A percentile compares a stretch with the other conserved stretches of the same genome.
Conservation (phyloP, 208 protist species). For the Crithidia bombi region DNA sequence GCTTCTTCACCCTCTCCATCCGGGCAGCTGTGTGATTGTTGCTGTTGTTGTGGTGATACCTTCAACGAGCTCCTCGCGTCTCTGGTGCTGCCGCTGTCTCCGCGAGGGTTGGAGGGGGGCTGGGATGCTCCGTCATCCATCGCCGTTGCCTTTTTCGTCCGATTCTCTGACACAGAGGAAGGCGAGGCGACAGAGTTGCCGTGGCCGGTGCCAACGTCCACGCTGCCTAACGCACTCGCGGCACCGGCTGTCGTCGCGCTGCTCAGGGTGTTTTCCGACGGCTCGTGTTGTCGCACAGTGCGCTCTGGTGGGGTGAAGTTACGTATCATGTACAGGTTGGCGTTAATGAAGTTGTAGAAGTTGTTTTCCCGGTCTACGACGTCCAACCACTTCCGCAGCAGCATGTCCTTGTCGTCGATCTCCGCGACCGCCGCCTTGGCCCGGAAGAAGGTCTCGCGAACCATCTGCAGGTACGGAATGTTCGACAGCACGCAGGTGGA, state of each 20-base stretch:
- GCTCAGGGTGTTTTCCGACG: neutral
- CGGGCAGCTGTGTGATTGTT: too few species aligned
- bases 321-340: slow-evolving; percentile 39
- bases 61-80: too few species aligned
- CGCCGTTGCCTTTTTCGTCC: too few species aligned
- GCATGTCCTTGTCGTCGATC: slow-evolving; percentile 39
- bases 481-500: slow-evolving; percentile 45
- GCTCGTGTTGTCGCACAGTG: slow-evolving; percentile 30
- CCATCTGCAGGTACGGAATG: slow-evolving; percentile 55
- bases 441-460: slow-evolving; percentile 55
- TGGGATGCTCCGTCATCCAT: neutral
- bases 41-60: too few species aligned
- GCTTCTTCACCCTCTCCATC: neutral
- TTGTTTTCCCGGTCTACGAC: slow-evolving; percentile 49
- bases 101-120: too few species aligned
- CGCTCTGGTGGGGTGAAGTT: slow-evolving; percentile 49
- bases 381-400: slow-evolving; percentile 40
- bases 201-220: neutral
- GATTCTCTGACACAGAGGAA: neutral
- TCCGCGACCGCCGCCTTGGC: slow-evolving; percentile 49
- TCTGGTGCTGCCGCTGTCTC: neutral
- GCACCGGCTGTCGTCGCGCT: slow-evolving; percentile 4
- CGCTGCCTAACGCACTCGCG: slow-evolving; percentile 14
- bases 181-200: slow-evolving; percentile 12
- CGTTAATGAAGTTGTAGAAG: slow-evolving; percentile 51